Evolutionary conservation across 345 rosid genomes (phyloP), one percentile per base, ranked within the genome.

Genomic region (Tarenaya hassleriana): DNA sequence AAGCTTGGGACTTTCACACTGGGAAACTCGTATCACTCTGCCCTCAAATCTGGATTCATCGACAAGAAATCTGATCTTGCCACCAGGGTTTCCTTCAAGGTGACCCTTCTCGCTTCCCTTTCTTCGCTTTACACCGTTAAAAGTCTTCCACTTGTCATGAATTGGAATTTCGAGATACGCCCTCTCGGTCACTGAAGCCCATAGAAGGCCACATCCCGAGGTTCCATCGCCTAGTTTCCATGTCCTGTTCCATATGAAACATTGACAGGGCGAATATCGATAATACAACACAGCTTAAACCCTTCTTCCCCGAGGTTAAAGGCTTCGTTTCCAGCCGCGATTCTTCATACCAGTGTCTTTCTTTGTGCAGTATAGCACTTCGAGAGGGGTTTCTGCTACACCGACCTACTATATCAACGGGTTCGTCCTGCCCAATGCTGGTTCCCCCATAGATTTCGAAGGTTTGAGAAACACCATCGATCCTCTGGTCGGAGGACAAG

Each of bases 1-100:
- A 44, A 82, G 62, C 71, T 80, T 43, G 74, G 82, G 8, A 31
- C 76, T 29, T 45, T 9, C n/a, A 64, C 61, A 4, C 62, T 80
- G 8, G 89, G 98, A 50, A 68, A 75, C 43, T 75, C 96, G 1
- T 76, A 69, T 38, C 52, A 32, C 4, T 49, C 71, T 32, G 62
- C 56, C 2, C 60, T 90, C 9, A 62, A 72, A 66, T 70, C 82
- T 10, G 96, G 91, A 13, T 80, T 90, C 41, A 63, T 9, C 16
- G 61, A 77, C 59, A 65, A 51, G 2, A 60, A 53, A 35, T 75
- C 89, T 7, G 94, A 86, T 73, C 78, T 57, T 39, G 66, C 76
- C 53, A 82, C 96, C 14, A 73, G 89, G 61, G 74, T 86, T 45
- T 84, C 92, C 39, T 86, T 90, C 73, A 84, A 77, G 95, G 95